Conservation (phyloP, 1,139 yeast species). For the Arxiozyma slooffiae region DNA sequence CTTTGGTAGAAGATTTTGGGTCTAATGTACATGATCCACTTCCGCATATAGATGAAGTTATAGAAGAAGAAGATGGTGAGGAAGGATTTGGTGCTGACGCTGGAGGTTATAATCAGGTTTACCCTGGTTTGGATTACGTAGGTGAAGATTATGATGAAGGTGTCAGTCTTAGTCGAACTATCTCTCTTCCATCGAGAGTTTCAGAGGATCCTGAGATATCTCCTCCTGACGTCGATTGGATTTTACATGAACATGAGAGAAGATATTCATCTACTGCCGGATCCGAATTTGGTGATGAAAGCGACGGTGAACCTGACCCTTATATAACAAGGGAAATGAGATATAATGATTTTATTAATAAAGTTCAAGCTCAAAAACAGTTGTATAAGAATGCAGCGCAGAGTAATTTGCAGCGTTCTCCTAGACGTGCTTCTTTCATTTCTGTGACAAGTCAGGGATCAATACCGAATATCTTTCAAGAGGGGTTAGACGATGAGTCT, state of each 20-base stretch:
- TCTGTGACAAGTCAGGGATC: conserved; percentile 29
- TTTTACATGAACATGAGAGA: conserved; percentile 58
- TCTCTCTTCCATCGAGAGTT: conserved; percentile 56
- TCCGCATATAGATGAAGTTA: conserved; percentile 32
- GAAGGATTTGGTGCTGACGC: conserved; percentile 31
- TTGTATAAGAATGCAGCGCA: conserved; percentile 17
- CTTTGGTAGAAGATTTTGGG: conserved; percentile 34
- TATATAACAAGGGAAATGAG: conserved; percentile 21
- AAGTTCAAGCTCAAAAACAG: conserved; percentile 24
- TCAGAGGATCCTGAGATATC: conserved; percentile 39
- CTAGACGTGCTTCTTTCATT: conserved; percentile 21
- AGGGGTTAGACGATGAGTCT: conserved; percentile 32
- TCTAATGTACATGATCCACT: conserved; percentile 25
- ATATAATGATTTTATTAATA: conserved; percentile 36
- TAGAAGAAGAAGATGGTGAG: conserved; percentile 35
- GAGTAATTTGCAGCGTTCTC: conserved; percentile 20
- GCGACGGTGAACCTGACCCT: conserved; percentile 8
- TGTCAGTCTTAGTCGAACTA: conserved; percentile 36
- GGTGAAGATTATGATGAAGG: conserved; percentile 34
- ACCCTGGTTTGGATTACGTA: conserved; percentile 25
- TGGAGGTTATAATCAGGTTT: neutral
- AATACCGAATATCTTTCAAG: conserved; percentile 27
- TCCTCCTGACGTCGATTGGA: conserved; percentile 52
- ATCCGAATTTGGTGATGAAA: conserved; percentile 20
- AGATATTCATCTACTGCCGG: conserved; percentile 37